Percentiles rank a stretch among this genome's conserved stretches.
Conservation (phyloP, 2,329 filamentous ascomycete species). For the Madurella mycetomatis region DNA sequence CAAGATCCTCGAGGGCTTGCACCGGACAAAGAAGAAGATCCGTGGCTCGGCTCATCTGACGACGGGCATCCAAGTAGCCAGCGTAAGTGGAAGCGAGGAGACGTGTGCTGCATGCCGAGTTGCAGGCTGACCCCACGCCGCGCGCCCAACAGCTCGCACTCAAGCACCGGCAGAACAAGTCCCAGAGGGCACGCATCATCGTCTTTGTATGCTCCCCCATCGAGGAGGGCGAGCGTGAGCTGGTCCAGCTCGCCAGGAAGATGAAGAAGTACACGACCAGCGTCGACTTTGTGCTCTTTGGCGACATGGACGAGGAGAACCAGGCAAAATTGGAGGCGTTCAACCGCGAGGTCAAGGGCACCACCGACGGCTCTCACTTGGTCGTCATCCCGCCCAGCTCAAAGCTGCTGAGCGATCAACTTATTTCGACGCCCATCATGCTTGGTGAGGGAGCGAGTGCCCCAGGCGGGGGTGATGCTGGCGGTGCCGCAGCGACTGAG, state of each 20-base stretch:
- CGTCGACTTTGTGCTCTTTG: conserved; percentile 93
- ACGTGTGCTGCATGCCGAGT: background rate
- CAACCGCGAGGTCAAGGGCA: conserved; percentile 83
- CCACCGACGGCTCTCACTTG: conserved; percentile 81
- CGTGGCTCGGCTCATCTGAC: conserved; percentile 82
- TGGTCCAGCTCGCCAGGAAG: conserved; percentile 88
- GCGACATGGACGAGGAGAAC: conserved; percentile 83
- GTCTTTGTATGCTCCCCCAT: conserved; percentile 94
- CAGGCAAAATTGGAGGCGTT: conserved; percentile 91
- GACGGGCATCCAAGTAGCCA: conserved; percentile 91
- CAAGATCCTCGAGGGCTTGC: conserved; percentile 88
- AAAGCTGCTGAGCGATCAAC: conserved; percentile 86
- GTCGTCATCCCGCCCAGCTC: conserved; percentile 87
- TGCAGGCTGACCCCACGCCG: conserved; percentile 3
- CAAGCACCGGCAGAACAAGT: conserved; percentile 97
- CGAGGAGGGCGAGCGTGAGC: conserved; percentile 80
- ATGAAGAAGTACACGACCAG: conserved; percentile 98
- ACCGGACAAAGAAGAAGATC: conserved; percentile 87
- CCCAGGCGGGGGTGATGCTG: conserved; percentile 52
- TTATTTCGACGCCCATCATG: conserved; percentile 84
- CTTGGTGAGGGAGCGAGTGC: conserved; percentile 71
- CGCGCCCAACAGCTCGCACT: conserved; percentile 67
- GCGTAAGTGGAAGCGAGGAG: conserved; percentile 53
- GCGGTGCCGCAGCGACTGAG: conserved; percentile 51
- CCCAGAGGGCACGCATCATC: conserved; percentile 92